Base-by-base conservation (phyloP, 225 moss, liverwort and hornwort species). In the Marchantia polymorpha region DNA sequence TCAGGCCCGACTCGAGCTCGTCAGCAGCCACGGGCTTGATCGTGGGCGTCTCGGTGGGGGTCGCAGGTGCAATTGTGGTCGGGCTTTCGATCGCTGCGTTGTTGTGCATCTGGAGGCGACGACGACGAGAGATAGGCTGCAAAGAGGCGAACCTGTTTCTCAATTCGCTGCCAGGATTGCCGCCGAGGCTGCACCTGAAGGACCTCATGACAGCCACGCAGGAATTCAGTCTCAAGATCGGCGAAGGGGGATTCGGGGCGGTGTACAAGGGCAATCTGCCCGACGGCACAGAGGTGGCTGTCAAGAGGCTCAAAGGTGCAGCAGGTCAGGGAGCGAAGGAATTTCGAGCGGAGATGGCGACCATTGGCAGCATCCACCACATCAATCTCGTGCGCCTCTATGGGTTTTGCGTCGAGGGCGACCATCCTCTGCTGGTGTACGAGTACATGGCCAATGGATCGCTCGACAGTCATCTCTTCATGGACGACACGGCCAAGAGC, bases 331-430 rank as follows among this genome's bases (percentile, higher is more conserved):
- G 76, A 46, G 26, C 26, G 7, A 61, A n/a, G 61, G 61, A 59
- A 76, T 76, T 76, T 12, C 22, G 76, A 16, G 76, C 60, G 48
- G 76, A 76, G 48, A 60, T 76, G 47, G 76, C 26, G 6, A 76
- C 22, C 39, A 69, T 69, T 1, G 69, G 69, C 69, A 69, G 47
- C 46, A 69, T 69, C 47, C 69, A 69, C 69, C 76, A 76, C 76
- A 76, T 76, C 22, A 76, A 76, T 12, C 76, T 76, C 6, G 76
- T 76, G 3, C 13, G 60, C 0, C 56, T 71, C 16, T 71, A 52
- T 53, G 68, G 51, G 7, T 79, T 68, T 31, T 79, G 79, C 58
- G 68, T 46, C 4, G 79, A 79, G 49, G 55, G 79, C 20, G 30
- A 26, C 27, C 79, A 79, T 59, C 69, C 39, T 46, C 69, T 69